These are phyloP conservation scores for Marasmius oreades DNA, from an alignment of 1,284 basidiomycete species.

Conservation along the genomic window DNA sequence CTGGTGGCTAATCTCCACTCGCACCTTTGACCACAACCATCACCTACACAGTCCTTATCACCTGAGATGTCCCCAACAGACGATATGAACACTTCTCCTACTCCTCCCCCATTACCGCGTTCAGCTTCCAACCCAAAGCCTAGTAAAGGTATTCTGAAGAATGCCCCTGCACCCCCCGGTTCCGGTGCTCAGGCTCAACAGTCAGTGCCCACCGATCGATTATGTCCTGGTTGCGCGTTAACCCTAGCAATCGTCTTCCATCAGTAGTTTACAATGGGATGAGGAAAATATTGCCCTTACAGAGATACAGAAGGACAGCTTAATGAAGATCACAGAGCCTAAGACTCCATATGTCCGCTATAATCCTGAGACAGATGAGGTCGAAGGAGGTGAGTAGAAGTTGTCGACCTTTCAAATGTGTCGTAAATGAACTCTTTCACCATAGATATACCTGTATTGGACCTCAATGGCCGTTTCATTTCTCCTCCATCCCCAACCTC, in stretches of 20 bases:
- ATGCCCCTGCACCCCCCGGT: conserved; percentile 49
- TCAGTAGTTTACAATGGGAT: conserved; percentile 79
- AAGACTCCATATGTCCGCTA: conserved; percentile 96
- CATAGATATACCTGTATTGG: conserved; percentile 68
- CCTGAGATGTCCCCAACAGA: conserved; percentile 33
- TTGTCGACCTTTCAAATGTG: neutral
- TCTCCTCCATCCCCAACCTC: conserved; percentile 35
- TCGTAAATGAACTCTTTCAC: neutral
- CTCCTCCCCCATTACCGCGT: conserved; percentile 41
- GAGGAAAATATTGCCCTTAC: conserved; percentile 88
- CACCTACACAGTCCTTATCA: neutral
- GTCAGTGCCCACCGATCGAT: conserved; percentile 36
- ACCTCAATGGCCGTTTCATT: conserved; percentile 42
- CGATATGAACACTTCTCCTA: conserved; percentile 32
- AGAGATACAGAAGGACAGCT: conserved; percentile 87
- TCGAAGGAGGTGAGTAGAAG: conserved; percentile 67
- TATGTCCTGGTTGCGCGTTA: conserved; percentile 1
- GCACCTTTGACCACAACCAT: neutral
- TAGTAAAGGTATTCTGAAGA: conserved; percentile 84
- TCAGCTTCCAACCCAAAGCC: conserved; percentile 66
- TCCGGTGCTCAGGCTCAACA: conserved; percentile 28
- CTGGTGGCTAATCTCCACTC: neutral
- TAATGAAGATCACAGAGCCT: conserved; percentile 96
- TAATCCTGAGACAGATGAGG: conserved; percentile 79
- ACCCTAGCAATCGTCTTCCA: conserved; percentile 11